Conservation (phyloP, 768 basidiomycete genomes). For the Holtermannia corniformis region DNA sequence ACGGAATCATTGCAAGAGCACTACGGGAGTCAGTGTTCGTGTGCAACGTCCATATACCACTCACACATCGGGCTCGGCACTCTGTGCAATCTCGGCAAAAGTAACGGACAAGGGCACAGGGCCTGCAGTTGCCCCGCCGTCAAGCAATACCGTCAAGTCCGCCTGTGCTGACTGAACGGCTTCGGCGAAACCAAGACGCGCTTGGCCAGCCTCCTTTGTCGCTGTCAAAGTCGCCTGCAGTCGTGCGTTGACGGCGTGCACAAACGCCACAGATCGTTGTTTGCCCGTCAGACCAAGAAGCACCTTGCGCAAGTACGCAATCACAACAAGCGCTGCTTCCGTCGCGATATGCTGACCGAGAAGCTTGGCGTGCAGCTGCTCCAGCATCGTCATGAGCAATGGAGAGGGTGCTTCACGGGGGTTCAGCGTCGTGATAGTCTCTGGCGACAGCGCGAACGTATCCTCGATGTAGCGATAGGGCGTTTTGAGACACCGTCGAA, state of each 20-base stretch:
- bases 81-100: no score
- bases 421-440: conserved; percentile 15
- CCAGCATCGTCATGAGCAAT: conserved; percentile 66
- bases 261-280: conserved; percentile 40
- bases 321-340: conserved; percentile 56
- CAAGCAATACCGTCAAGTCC: conserved; percentile 6
- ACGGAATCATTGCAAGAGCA: neutral
- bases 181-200: conserved; percentile 12
- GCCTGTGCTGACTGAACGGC: conserved; percentile 13
- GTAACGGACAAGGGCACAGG: no score
- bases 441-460: conserved; percentile 43
- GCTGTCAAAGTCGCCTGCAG: conserved; percentile 12
- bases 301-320: conserved; percentile 58
- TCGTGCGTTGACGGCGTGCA: conserved; percentile 28
- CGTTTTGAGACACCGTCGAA: conserved; percentile 67
- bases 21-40: neutral
- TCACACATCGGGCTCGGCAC: no score
- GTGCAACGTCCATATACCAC: no score
- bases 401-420: conserved; percentile 50
- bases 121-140: no score
- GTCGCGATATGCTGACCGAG: conserved; percentile 49
- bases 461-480: conserved; percentile 81
- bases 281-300: conserved; percentile 53
- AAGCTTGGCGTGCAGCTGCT: conserved; percentile 66
- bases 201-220: conserved; percentile 23